Evolutionary conservation across 1,139 yeast genomes (phyloP), one percentile per base, ranked within the genome.

Genomic region (Spathaspora sp.): DNA sequence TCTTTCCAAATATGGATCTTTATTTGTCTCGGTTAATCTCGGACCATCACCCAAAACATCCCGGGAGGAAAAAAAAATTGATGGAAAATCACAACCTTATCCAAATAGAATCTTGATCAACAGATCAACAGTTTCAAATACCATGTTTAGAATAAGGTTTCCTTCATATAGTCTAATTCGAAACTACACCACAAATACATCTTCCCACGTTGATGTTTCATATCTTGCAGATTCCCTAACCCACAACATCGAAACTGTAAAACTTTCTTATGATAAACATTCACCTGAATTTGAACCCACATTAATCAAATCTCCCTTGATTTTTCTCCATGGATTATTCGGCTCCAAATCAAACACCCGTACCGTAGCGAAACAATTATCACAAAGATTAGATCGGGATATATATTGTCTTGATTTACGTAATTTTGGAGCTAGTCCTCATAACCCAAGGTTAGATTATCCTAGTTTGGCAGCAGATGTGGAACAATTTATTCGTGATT

Each of bases 351-450:
- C 78, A 18, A 93, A 91, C 64, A 89, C 88, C 59, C 70, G 96
- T 51, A 74, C 90, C 0, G 88, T 90, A 18, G 89, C 85, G 43
- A 80, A 80, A 48, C 62, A 62, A 33, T 58, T 74, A 26, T 60
- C 78, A 67, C 51, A 76, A 60, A 60, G 57, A 37, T 58, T 79
- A 47, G 56, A 76, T 59, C 50, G 79, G 58, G 65, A 67, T 49
- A 80, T 90, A 1, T 89, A 81, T 61, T 82, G 95, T 56, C 64
- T 89, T 4, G 98, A 93, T 61, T 73, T 91, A 50, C 73, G 99
- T 52, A 91, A 93, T 65, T 97, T 91, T 60, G 99, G 99, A 2
- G 80, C 75, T n/a, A 86, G 96, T 7, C 97, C 97, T 0, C 96
- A 87, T 57, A 61, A 57, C 23, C 58, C 66, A 0, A 69, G 86